phyloP scores from a whole-genome alignment of 192 early-diverging fungal species.

The Endogone sp. region DNA sequence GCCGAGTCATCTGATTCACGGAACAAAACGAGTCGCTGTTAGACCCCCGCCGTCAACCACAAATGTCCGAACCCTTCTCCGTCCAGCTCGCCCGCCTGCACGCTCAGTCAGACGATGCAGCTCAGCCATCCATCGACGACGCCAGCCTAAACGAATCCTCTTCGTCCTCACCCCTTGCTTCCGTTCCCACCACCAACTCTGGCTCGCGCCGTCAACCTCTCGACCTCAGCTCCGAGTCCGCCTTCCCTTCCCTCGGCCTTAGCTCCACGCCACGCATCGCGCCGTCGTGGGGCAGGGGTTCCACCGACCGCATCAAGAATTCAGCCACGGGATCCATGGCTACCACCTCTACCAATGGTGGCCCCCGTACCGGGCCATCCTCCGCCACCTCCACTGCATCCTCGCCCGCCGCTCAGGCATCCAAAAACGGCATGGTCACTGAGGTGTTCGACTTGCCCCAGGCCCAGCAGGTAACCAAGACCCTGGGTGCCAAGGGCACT shows the following conservation, averaged over 20 bases:
- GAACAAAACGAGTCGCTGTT: too few species aligned
- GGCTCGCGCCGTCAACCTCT: slow-evolving; percentile 14
- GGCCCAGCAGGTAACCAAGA: slow-evolving; percentile 43
- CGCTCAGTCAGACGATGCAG: slow-evolving; percentile 21
- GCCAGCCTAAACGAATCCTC: not conserved
- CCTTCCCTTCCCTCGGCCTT: slow-evolving; percentile 75
- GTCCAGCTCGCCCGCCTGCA: slow-evolving; percentile 31
- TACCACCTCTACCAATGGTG: slow-evolving; percentile 31
- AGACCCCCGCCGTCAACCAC: not conserved
- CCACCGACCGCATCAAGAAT: slow-evolving; percentile 30
- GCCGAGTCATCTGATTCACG: too few species aligned
- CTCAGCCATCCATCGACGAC: slow-evolving; percentile 22
- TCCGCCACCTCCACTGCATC: slow-evolving; percentile 26
- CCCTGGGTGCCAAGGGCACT: slow-evolving; percentile 29
- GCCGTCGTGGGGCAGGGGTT: slow-evolving; percentile 41
- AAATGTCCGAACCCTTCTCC: slow-evolving; percentile 17
- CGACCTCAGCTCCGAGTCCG: slow-evolving; percentile 58
- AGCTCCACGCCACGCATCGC: slow-evolving; percentile 32
- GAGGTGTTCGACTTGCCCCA: slow-evolving; percentile 54
- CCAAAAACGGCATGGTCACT: slow-evolving; percentile 42
- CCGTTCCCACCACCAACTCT: slow-evolving; percentile 15
- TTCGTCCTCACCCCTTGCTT: slow-evolving; percentile 12
- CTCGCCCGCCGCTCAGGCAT: slow-evolving; percentile 25
- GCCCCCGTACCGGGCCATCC: slow-evolving; percentile 36
- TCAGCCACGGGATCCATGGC: slow-evolving; percentile 21